phyloP scores from a whole-genome alignment of 805 yeast species.

The Yueomyces sp. region DNA sequence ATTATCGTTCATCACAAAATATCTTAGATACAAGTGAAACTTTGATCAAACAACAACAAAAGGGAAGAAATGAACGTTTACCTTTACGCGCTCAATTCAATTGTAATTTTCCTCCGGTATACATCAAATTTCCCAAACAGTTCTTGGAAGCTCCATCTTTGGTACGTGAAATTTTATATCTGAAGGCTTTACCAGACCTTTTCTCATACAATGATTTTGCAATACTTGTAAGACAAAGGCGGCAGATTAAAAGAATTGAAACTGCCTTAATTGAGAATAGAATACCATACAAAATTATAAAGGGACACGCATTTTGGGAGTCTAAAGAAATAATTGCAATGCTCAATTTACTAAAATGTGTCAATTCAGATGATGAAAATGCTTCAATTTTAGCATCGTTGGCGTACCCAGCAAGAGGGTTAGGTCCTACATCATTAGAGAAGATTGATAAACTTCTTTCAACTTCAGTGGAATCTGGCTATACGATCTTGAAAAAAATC shows the following conservation, averaged over 20 bases:
- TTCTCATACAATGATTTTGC: conserved; percentile 52
- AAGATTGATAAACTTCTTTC: conserved; percentile 12
- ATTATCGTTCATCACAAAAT: conserved; percentile 67
- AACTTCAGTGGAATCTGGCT: conserved; percentile 4
- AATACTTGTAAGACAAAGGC: conserved; percentile 53
- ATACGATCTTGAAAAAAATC: conserved; percentile 7
- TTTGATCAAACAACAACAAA: conserved; percentile 46
- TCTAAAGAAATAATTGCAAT: conserved; percentile 51
- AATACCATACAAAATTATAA: conserved; percentile 54
- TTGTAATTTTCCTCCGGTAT: conserved; percentile 34
- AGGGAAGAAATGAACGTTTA: conserved; percentile 27
- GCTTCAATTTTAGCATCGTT: conserved; percentile 46
- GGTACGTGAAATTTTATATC: conserved; percentile 37
- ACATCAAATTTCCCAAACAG: conserved; percentile 27
- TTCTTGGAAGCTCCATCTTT: conserved; percentile 47
- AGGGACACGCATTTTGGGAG: conserved; percentile 75
- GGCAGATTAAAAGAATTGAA: conserved; percentile 51
- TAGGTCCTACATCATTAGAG: conserved; percentile 45
- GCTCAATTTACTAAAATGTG: conserved; percentile 50
- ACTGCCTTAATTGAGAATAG: conserved; percentile 38
- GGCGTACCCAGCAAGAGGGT: conserved; percentile 48
- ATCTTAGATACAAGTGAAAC: conserved; percentile 53
- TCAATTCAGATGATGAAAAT: conserved; percentile 45
- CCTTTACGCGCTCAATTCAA: conserved; percentile 34
- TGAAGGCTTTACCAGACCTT: conserved; percentile 33